Evolutionary conservation across 441 rosid genomes (phyloP), one percentile per base, ranked within the genome.

Genomic region (Gossypium gossypioides): DNA sequence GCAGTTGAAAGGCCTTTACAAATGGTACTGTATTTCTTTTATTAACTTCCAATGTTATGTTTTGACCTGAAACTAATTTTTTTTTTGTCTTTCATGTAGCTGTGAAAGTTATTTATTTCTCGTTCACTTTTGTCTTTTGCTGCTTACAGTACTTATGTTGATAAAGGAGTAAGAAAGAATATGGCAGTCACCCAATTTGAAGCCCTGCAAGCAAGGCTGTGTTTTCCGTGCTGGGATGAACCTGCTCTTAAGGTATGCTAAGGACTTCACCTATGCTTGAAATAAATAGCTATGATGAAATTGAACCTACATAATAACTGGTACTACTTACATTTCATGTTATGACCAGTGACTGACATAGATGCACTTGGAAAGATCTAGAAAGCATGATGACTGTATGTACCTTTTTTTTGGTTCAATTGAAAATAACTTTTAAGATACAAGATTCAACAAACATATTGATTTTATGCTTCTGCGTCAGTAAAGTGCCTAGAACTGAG

Each of bases 111-210:
- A 13, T 67, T 48, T 25, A 48, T 66, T 58, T 59, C 19, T 24
- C 32, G 4, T 46, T 15, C 42, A n/a, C 12, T 48, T 10, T n/a
- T 48, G 25, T 37, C 8, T 37, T 61, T 16, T 63, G 27, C 7
- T 60, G 46, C 34, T 72, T n/a, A 29, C 78, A 91, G 97, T 80
- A 80, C 87, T 44, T 94, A 86, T 71, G 90, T 82, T 81, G 82
- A 80, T 79, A 75, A 90, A 22, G 98, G 94, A 57, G 91, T 87
- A 84, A 90, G 88, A 88, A 95, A 85, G 89, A 95, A 92, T 61
- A 92, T 95, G 97, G 99, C 96, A 5, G 99, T 89, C 61, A 95
- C 99, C 1, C 99, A 95, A 79, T 95, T 95, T 77, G 99, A 91
- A 81, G 94, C 97, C 4, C 96, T 86, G 69, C 92, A 91, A 80